A percentile compares a stretch with the other conserved stretches of the same genome.
phyloP scores from a whole-genome alignment of 1,139 yeast genomes.

The Nadsonia commutata region DNA sequence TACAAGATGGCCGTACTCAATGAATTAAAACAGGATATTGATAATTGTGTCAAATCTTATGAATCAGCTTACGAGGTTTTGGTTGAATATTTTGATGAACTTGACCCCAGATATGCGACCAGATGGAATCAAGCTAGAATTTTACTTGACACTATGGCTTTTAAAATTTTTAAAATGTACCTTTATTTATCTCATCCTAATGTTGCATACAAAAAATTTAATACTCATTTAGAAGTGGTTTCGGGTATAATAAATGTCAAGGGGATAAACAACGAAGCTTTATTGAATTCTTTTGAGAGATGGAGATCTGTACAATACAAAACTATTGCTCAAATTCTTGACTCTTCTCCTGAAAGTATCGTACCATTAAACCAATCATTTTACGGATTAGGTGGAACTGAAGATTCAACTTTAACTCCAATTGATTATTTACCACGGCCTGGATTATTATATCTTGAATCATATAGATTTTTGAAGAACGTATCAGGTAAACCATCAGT shows the following conservation, averaged over 20 bases:
- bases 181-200: conserved; percentile 48
- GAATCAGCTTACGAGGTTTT: conserved; percentile 36
- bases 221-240: conserved; percentile 41
- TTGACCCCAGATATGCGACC: conserved; percentile 11
- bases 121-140: conserved; percentile 32
- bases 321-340: conserved; percentile 46
- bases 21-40: conserved; percentile 33
- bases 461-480: not conserved
- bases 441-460: conserved; percentile 29
- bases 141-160: conserved; percentile 44
- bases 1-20: conserved; percentile 34
- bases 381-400: not conserved
- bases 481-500: not conserved
- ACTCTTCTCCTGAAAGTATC: conserved; percentile 30
- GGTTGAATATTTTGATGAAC: conserved; percentile 24
- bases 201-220: conserved; percentile 47
- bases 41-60: conserved; percentile 31
- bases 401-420: conserved; percentile 6
- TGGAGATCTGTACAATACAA: conserved; percentile 30
- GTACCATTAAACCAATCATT: conserved; percentile 27
- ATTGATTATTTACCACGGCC: conserved; percentile 30
- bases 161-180: conserved; percentile 49
- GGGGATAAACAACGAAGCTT: conserved; percentile 16
- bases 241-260: conserved; percentile 19
- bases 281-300: conserved; percentile 17